These are phyloP conservation scores for Aspergillus sparsus DNA, from an alignment of 495 filamentous ascomycete species.

Conservation along the genomic window DNA sequence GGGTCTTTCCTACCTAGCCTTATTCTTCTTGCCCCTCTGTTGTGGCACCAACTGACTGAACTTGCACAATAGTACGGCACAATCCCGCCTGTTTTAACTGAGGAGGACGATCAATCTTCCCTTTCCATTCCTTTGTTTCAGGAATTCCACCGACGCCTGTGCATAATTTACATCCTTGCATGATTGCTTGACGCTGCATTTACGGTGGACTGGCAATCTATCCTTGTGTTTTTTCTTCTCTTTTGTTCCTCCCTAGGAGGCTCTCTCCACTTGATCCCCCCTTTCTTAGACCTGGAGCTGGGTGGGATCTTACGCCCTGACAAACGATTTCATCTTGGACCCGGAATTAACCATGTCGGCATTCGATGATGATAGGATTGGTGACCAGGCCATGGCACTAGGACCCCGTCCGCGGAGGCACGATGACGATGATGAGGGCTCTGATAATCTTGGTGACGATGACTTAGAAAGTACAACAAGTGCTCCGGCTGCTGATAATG, in stretches of 20 bases:
- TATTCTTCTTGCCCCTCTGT: slow-evolving; percentile 31
- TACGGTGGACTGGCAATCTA: slow-evolving; percentile 18
- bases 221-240: slow-evolving; percentile 12
- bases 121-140: slow-evolving; percentile 35
- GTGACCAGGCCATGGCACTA: slow-evolving; percentile 66
- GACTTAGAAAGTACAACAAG: slow-evolving; percentile 92
- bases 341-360: slow-evolving; percentile 68
- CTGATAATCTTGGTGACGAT: slow-evolving; percentile 77
- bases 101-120: slow-evolving; percentile 31
- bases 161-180: slow-evolving; percentile 1
- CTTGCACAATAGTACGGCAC: slow-evolving; percentile 14
- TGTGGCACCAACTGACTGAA: slow-evolving; percentile 25
- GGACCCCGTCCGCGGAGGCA: slow-evolving; percentile 69
- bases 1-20: slow-evolving; percentile 15
- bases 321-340: slow-evolving; percentile 45
- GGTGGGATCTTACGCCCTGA: slow-evolving; percentile 30
- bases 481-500: slow-evolving; percentile 71
- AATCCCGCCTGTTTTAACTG: slow-evolving; percentile 10
- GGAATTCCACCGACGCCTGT: neutral
- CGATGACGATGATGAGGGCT: slow-evolving; percentile 83
- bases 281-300: slow-evolving; percentile 32
- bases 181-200: slow-evolving; percentile 11
- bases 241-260: slow-evolving; percentile 2
- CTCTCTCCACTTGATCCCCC: neutral
- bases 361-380: slow-evolving; percentile 66